Percentiles rank a stretch among this genome's conserved stretches.
These are phyloP conservation scores for Osmanthus fragrans DNA, from an alignment of 257 asterid species.

Conservation along the genomic window DNA sequence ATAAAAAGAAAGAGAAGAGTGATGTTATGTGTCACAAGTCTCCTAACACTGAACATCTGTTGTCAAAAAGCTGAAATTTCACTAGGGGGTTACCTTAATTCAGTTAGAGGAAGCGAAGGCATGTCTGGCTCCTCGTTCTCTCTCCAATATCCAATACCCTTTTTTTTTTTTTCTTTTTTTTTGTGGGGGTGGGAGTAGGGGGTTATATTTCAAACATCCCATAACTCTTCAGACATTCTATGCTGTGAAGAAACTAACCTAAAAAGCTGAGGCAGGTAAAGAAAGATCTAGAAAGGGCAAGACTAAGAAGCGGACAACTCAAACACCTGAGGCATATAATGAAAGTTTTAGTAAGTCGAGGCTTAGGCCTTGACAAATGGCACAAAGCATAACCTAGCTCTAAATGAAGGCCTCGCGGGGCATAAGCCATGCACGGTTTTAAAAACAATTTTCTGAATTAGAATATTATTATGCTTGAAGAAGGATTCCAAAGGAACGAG, in stretches of 20 bases:
- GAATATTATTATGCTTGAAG: neutral
- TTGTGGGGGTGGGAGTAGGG: neutral
- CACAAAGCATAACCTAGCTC: neutral
- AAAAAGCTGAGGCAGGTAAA: neutral
- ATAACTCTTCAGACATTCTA: neutral
- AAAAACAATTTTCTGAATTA: neutral
- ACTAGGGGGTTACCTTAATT: neutral
- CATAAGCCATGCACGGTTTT: neutral
- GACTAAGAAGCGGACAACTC: neutral
- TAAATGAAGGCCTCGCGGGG: neutral
- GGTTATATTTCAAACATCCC: neutral
- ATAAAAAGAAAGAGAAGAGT: no score
- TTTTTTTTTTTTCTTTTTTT: no score
- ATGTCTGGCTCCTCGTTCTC: neutral
- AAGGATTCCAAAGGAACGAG: neutral
- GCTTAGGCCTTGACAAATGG: neutral
- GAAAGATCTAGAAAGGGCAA: neutral
- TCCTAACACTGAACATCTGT: no score
- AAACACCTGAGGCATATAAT: neutral
- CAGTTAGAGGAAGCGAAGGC: neutral
- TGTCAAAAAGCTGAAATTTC: no score
- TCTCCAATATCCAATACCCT: neutral
- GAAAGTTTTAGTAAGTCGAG: neutral
- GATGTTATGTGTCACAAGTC: no score
- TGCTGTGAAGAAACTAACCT: neutral